These are phyloP conservation scores for Hypoxylon fuscum DNA, from an alignment of 495 filamentous ascomycete species.

Conservation along the genomic window DNA sequence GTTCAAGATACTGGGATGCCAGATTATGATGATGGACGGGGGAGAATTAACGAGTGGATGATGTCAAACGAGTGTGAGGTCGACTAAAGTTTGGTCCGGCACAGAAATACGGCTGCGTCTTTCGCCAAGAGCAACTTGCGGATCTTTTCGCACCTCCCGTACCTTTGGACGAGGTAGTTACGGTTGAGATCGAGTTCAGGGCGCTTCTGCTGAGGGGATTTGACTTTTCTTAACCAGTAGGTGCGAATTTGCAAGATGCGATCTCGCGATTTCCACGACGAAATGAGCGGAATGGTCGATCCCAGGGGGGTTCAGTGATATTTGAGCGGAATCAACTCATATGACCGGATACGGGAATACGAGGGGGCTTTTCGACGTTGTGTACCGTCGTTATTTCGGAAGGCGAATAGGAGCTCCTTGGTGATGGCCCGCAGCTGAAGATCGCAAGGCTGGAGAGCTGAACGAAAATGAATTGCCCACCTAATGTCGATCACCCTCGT, in stretches of 20 bases:
- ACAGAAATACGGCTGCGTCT: too few relatives aligned
- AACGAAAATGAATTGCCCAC: slow-evolving; percentile 18
- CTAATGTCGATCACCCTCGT: slow-evolving; percentile 36
- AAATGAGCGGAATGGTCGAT: slow-evolving; percentile 2
- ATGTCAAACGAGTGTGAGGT: too few relatives aligned
- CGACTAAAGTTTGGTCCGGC: too few relatives aligned
- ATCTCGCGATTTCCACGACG: background rate
- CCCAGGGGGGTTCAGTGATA: slow-evolving; percentile 4
- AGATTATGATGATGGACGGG: slow-evolving; percentile 13
- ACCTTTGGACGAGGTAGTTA: slow-evolving; percentile 15
- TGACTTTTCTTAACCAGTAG: slow-evolving; percentile 3
- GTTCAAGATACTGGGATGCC: slow-evolving; percentile 28
- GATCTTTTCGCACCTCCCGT: slow-evolving; percentile 7
- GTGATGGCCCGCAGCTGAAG: slow-evolving; percentile 28
- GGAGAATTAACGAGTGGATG: background rate
- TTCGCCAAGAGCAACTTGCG: slow-evolving; percentile 5
- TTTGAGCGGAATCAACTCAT: slow-evolving; percentile 3
- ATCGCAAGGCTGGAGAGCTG: slow-evolving; percentile 32
- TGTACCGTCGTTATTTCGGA: slow-evolving; percentile 29
- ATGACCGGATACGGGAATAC: slow-evolving; percentile 28
- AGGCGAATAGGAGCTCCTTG: slow-evolving; percentile 15
- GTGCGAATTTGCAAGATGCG: slow-evolving; percentile 1
- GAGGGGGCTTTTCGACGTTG: slow-evolving; percentile 27
- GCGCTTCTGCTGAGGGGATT: slow-evolving; percentile 5
- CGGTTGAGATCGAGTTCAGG: slow-evolving; percentile 18